A percentile compares a stretch with the other conserved stretches of the same genome.
These are phyloP conservation scores for Primulina eburnea DNA, from an alignment of 257 asterid species.

Conservation along the genomic window DNA sequence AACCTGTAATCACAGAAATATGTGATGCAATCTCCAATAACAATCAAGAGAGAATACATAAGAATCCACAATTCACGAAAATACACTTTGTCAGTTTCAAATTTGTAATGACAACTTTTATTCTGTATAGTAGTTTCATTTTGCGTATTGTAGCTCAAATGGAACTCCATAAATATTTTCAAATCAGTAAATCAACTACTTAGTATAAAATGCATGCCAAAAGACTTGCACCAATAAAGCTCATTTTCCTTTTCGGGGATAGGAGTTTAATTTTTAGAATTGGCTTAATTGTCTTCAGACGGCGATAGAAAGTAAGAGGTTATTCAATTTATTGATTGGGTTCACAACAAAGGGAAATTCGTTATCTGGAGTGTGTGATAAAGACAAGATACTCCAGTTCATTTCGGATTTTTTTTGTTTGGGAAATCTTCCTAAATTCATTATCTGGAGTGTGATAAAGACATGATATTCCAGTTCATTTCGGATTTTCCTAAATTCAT, in stretches of 20 bases:
- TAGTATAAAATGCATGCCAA: background rate
- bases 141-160: background rate
- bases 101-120: background rate
- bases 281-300: background rate
- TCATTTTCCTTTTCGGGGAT: no score
- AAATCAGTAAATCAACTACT: background rate
- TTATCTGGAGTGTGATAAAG: background rate
- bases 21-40: background rate
- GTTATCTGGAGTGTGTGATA: background rate
- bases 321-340: background rate
- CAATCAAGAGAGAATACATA: background rate
- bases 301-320: no score
- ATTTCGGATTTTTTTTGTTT: no score
- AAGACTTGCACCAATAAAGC: background rate
- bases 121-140: background rate
- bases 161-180: background rate
- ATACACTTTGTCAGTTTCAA: constrained; percentile 5
- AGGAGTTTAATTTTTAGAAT: background rate
- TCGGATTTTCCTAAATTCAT: background rate
- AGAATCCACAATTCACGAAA: background rate
- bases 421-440: background rate
- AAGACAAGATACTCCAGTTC: background rate
- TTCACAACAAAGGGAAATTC: background rate
- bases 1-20: background rate
- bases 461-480: background rate